These are phyloP conservation scores for Fusarium nelsonii DNA, from an alignment of 2,329 filamentous ascomycete genomes.

Conservation along the genomic window DNA sequence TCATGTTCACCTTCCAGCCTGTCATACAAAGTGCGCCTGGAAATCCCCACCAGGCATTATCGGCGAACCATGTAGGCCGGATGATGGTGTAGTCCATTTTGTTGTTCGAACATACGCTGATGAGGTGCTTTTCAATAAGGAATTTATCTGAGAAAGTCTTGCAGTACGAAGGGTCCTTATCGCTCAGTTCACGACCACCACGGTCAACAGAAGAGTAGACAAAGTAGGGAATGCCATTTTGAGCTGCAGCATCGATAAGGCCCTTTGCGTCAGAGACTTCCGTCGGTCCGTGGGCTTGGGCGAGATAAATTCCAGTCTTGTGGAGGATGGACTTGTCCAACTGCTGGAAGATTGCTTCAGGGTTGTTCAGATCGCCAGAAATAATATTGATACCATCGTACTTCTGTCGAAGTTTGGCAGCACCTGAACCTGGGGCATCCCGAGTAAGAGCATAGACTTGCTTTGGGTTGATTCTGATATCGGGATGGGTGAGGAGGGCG, in stretches of 20 bases:
- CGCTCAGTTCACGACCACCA: conserved; percentile 69
- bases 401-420: conserved; percentile 51
- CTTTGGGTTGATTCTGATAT: conserved; percentile 58
- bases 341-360: conserved; percentile 59
- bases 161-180: conserved; percentile 44
- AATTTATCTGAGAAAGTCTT: conserved; percentile 62
- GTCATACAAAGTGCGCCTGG: conserved; percentile 46
- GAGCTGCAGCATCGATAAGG: conserved; percentile 64
- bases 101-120: conserved; percentile 50
- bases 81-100: conserved; percentile 48
- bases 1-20: conserved; percentile 46
- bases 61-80: conserved; percentile 48
- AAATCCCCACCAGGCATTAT: conserved; percentile 46
- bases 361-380: conserved; percentile 65
- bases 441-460: conserved; percentile 64
- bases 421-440: conserved; percentile 56
- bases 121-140: conserved; percentile 69
- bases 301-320: conserved; percentile 41
- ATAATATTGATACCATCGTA: conserved; percentile 63
- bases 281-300: conserved; percentile 51
- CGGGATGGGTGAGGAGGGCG: conserved; percentile 42
- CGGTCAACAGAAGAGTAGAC: conserved; percentile 74
- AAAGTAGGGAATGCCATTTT: conserved; percentile 65
- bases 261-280: conserved; percentile 64
- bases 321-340: conserved; percentile 24